phyloP scores from a whole-genome alignment of 2,329 filamentous ascomycete genomes.

The Penicillium sp. region DNA sequence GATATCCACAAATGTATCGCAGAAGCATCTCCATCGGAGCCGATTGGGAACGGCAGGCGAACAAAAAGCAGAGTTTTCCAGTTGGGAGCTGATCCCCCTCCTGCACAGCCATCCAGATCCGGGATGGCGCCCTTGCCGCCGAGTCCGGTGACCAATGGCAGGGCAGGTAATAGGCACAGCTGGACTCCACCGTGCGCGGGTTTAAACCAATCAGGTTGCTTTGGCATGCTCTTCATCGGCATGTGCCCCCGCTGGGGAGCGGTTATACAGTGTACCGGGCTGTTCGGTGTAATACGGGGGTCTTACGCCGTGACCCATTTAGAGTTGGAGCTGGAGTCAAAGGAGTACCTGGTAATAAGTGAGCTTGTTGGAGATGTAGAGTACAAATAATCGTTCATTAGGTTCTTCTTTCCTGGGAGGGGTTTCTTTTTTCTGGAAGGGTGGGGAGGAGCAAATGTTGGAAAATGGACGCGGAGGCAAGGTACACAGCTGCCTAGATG shows the following conservation, averaged over 20 bases:
- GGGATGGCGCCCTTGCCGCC: constrained; percentile 23
- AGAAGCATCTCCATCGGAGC: not conserved
- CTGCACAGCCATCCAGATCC: constrained; percentile 23
- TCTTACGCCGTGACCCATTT: not conserved
- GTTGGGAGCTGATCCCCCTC: constrained; percentile 6
- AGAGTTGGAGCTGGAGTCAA: not conserved
- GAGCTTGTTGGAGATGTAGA: not conserved
- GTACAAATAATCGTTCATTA: not conserved
- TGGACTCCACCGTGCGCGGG: constrained; percentile 2
- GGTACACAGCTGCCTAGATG: not conserved
- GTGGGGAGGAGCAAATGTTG: not conserved
- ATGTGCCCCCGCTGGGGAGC: constrained; percentile 15
- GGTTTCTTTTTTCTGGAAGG: not conserved
- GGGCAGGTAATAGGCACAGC: constrained; percentile 11
- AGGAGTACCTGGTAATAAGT: not conserved
- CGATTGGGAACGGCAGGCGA: not conserved
- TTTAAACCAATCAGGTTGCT: constrained; percentile 23
- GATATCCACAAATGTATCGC: not conserved
- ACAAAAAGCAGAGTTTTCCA: constrained; percentile 5
- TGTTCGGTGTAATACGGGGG: not conserved
- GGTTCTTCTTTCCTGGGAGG: not conserved
- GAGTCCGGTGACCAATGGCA: constrained; percentile 14
- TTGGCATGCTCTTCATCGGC: constrained; percentile 22
- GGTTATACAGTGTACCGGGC: constrained; percentile 5
- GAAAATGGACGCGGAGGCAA: not conserved